Evolutionary conservation across 345 rosid species (phyloP).

Genomic region (Moricandia arvensis): DNA sequence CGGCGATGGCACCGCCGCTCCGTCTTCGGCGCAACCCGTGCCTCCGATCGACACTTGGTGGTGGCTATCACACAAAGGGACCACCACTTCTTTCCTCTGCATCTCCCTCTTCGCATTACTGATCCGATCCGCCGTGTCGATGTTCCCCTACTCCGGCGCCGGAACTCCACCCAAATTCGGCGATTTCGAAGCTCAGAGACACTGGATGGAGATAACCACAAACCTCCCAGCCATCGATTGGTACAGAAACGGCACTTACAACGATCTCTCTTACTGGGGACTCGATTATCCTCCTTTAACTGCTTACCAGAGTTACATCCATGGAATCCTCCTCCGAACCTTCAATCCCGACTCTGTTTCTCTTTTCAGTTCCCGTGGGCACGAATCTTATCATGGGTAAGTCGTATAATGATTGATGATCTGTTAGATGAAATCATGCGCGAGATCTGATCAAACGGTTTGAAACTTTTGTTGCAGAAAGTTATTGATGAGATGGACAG

Average conservation of each 20-base stretch:
- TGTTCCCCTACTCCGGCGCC: slow-evolving; percentile 85
- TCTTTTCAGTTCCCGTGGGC: slow-evolving; percentile 69
- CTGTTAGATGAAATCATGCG: background rate
- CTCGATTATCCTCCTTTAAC: slow-evolving; percentile 98
- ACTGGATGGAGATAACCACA: slow-evolving; percentile 98
- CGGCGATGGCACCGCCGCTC: slow-evolving; percentile 11
- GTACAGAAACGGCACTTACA: slow-evolving; percentile 65
- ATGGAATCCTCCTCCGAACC: slow-evolving; percentile 61
- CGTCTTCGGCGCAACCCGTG: background rate
- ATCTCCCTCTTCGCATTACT: slow-evolving; percentile 63
- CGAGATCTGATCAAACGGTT: slow-evolving; percentile 1
- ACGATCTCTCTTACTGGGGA: slow-evolving; percentile 90
- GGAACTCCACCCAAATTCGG: slow-evolving; percentile 78
- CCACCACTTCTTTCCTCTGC: slow-evolving; percentile 45
- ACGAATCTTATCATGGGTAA: slow-evolving; percentile 82
- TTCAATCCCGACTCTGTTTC: slow-evolving; percentile 67
- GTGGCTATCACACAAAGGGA: slow-evolving; percentile 50
- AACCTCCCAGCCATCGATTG: slow-evolving; percentile 61
- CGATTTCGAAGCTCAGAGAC: slow-evolving; percentile 93
- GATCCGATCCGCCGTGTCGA: slow-evolving; percentile 67
- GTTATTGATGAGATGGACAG: slow-evolving; percentile 90
- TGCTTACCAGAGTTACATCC: slow-evolving; percentile 88
- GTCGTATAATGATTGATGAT: slow-evolving; percentile 8
- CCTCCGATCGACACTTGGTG: slow-evolving; percentile 34
- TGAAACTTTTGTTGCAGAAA: slow-evolving; percentile 52